Evolutionary conservation across 2,329 filamentous ascomycete species (phyloP), one percentile per base, ranked within the genome.

Genomic region (Phyllosticta citribraziliensis): DNA sequence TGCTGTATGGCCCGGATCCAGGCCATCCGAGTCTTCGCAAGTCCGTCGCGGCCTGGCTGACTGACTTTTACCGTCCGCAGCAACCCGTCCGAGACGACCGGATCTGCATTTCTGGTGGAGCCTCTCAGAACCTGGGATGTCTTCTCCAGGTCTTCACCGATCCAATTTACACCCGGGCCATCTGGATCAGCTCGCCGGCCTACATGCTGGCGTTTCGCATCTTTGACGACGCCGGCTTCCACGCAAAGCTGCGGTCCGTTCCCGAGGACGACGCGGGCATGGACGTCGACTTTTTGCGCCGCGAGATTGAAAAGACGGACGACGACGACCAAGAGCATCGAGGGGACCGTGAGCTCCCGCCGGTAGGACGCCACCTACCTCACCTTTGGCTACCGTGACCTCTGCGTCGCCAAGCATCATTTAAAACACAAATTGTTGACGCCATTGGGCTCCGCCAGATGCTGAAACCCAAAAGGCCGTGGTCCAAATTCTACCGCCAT

Each of bases 131-230:
- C 70, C 73, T 96, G 2, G 90, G 88, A 0, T 88, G 85, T 68
- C 76, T 96, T 3, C 76, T 96, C 56, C 84, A 88, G 72, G 88
- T 88, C 30, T 96, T 88, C 69, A 88, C 90, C 0, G 92, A 96
- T 71, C 88, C 89, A 0, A 74, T 79, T 2, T 87, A 86, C 68
- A 96, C 92, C 1, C 79, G 82, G 54, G 84, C 84, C 65, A 79
- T 96, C 10, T 96, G 89, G 88, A 82, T 92, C 73, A 84, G 91
- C 1, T 85, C 88, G 20, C 92, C 92, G 4, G 88, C 87, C 55
- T 96, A 96, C 70, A 88, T 90, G 73, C 79, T 96, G n/a, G 88
- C 86, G 0, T 91, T 88, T 68, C 81, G 86, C n/a, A 89, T 96
- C 61, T 91, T 96, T 68, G 85, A 88, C 62, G 92, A 97, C 73